Base-by-base conservation (phyloP, 495 filamentous ascomycete species). In the Daldinia decipiens region DNA sequence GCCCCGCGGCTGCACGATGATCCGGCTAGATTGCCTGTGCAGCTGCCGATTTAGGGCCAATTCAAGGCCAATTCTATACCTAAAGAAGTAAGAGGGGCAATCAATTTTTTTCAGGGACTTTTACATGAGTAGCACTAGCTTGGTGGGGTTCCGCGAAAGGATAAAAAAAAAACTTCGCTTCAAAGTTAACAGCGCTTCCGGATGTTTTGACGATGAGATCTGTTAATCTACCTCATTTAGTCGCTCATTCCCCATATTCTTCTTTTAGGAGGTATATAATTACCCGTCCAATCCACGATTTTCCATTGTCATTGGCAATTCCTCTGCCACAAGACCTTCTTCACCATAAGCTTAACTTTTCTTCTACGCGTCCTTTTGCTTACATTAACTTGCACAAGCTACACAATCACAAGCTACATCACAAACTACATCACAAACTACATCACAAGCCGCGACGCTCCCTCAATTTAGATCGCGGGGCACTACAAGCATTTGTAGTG, bases 81-180 rank as follows among this genome's bases (percentile, higher is more conserved):
- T 36, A 36, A 74, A 68, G 31, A 0, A 47, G 74, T 73, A 76
- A 51, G 76, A 78, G 74, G 76, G 76, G 76, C 38, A 76, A 40
- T 60, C 17, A 56, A 60, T 62, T 64, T 34, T 61, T 66, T 67
- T 40, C 29, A 57, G 54, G 67, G 38, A 45, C 58, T 64, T 54
- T 47, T 19, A 21, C 38, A 54, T 24, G n/a, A n/a, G n/a, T n/a
- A n/a, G n/a, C n/a, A n/a, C n/a, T 67, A 63, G 58, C 29, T 54
- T 29, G 36, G 63, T 67, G 68, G 68, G 58, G 21, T 67, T 63
- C 31, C 7, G 6, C 0, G 6, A 29, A 52, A 31, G 52, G 32
- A 32, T 4, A 36, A 59, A 68, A 65, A 64, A 68, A 72, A 60
- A 56, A 51, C 40, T 67, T 56, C 50, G 32, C 50, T 32, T 63